These are phyloP conservation scores for Volvariella surrecta DNA, from an alignment of 1,284 basidiomycete species.

Conservation along the genomic window DNA sequence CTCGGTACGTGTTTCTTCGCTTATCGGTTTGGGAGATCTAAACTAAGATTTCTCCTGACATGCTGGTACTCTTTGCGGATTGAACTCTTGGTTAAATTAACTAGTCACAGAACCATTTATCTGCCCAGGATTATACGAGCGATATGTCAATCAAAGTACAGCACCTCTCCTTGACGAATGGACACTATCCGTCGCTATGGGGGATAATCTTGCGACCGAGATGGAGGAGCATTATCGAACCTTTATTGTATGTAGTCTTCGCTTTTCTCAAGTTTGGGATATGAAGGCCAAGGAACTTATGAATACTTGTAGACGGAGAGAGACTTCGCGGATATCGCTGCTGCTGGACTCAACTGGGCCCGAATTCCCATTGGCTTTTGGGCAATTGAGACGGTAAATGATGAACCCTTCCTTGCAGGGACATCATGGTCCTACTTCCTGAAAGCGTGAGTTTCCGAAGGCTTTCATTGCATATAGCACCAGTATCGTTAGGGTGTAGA, in stretches of 20 bases:
- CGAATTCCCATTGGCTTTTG: slow-evolving; percentile 77
- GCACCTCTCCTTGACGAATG: slow-evolving; percentile 69
- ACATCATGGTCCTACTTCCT: slow-evolving; percentile 48
- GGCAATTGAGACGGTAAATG: slow-evolving; percentile 62
- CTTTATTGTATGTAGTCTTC: slow-evolving; percentile 50
- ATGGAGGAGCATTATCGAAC: slow-evolving; percentile 81
- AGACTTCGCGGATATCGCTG: slow-evolving; percentile 78
- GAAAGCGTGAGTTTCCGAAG: slow-evolving; percentile 18
- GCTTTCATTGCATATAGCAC: too few species aligned
- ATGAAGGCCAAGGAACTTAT: slow-evolving; percentile 2
- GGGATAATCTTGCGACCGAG: slow-evolving; percentile 41
- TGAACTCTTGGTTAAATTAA: slow-evolving; percentile 5
- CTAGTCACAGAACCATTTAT: slow-evolving; percentile 39
- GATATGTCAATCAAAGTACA: slow-evolving; percentile 45
- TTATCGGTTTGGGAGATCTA: not conserved
- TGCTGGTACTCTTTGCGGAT: slow-evolving; percentile 23
- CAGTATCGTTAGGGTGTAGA: too few species aligned
- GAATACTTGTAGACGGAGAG: slow-evolving; percentile 44
- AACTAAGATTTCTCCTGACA: not conserved
- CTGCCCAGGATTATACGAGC: slow-evolving; percentile 74
- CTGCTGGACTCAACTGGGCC: slow-evolving; percentile 71
- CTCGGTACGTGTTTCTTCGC: slow-evolving; percentile 20
- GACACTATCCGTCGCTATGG: slow-evolving; percentile 65
- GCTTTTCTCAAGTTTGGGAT: slow-evolving; percentile 8
- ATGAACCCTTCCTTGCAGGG: slow-evolving; percentile 51